A percentile compares a stretch with the other conserved stretches of the same genome.
Conservation (phyloP, 768 basidiomycete species). For the Arthromyces matolae region DNA sequence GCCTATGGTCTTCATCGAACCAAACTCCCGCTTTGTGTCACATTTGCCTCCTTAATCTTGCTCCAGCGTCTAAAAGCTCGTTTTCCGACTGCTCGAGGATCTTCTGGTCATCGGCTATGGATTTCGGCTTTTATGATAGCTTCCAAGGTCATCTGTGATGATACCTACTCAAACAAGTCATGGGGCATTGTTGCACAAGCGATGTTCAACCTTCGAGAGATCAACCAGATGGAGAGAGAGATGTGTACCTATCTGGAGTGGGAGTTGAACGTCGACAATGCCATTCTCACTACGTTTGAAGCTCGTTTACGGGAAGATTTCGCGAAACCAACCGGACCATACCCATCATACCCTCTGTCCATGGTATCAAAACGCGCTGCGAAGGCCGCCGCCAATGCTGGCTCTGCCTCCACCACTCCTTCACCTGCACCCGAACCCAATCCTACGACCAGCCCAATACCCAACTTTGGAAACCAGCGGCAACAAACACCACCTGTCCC, state of each 20-base stretch:
- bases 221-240: slow-evolving; percentile 96
- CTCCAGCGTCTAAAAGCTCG: slow-evolving; percentile 84
- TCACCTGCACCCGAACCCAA: slow-evolving; percentile 37
- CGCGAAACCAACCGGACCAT: slow-evolving; percentile 41
- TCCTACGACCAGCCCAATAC: slow-evolving; percentile 45
- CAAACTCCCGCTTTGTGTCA: slow-evolving; percentile 67
- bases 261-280: slow-evolving; percentile 75
- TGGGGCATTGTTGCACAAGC: slow-evolving; percentile 90
- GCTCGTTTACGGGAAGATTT: slow-evolving; percentile 59
- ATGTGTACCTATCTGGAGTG: slow-evolving; percentile 93
- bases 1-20: slow-evolving; percentile 87
- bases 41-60: slow-evolving; percentile 61
- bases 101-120: slow-evolving; percentile 85
- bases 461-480: slow-evolving; percentile 39
- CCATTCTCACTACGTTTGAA: slow-evolving; percentile 60
- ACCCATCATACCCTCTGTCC: slow-evolving; percentile 59
- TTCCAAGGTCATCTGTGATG: slow-evolving; percentile 90
- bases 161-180: slow-evolving; percentile 90
- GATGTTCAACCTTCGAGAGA: slow-evolving; percentile 81
- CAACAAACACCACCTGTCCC: slow-evolving; percentile 26
- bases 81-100: slow-evolving; percentile 89
- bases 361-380: slow-evolving; percentile 61
- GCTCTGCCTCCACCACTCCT: slow-evolving; percentile 35
- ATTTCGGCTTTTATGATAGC: slow-evolving; percentile 93
- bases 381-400: slow-evolving; percentile 36